Percentiles rank a stretch among this genome's conserved stretches.
phyloP scores from a whole-genome alignment of 2,329 filamentous ascomycete species.

The Leptosphaerulina australis region DNA sequence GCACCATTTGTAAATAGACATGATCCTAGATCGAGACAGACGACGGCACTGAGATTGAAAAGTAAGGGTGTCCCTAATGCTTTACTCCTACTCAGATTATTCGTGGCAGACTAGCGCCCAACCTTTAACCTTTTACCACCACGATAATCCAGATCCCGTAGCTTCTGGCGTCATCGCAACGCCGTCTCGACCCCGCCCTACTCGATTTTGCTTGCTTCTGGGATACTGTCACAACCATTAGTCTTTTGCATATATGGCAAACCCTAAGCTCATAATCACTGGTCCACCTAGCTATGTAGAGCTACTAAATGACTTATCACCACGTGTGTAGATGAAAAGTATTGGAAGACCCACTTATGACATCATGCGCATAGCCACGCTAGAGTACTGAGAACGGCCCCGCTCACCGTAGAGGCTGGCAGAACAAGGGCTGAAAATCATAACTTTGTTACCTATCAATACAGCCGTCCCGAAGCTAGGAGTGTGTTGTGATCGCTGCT shows the following conservation, averaged over 20 bases:
- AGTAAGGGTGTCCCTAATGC: background rate
- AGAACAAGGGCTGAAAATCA: slow-evolving; percentile 56
- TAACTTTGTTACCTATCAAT: slow-evolving; percentile 72
- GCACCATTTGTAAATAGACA: too few species aligned
- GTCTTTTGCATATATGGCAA: background rate
- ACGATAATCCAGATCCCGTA: background rate
- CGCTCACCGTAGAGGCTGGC: slow-evolving; percentile 59
- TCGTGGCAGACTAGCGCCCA: background rate
- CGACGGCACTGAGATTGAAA: background rate
- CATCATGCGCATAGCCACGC: background rate
- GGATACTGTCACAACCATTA: background rate
- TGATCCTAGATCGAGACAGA: too few species aligned
- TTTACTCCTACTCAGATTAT: background rate
- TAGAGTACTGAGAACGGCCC: slow-evolving; percentile 1
- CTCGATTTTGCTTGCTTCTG: background rate
- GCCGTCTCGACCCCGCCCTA: background rate
- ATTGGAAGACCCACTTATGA: background rate
- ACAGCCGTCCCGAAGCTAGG: slow-evolving; percentile 74
- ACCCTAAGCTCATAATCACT: background rate
- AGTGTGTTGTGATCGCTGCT: slow-evolving; percentile 70
- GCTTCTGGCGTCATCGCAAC: background rate
- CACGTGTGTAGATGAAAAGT: slow-evolving; percentile 21
- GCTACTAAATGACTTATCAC: slow-evolving; percentile 28
- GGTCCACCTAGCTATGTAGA: slow-evolving; percentile 16
- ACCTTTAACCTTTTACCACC: background rate